Conservation (phyloP, 2,329 filamentous ascomycete species). For the Fusarium hainanense region DNA sequence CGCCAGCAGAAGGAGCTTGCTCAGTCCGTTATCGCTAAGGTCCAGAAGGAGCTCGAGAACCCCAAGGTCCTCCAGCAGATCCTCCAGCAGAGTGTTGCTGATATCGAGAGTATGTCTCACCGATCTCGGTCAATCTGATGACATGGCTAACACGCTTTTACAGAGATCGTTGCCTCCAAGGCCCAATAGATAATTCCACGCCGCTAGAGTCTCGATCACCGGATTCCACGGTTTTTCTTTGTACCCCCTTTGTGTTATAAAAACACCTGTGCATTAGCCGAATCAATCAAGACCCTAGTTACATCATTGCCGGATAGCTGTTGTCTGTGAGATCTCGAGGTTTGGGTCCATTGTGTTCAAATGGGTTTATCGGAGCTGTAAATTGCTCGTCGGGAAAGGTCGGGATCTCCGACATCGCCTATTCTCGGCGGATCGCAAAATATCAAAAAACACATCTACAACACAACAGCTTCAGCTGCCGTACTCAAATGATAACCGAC, state of each 20-base stretch:
- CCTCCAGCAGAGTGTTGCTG: slow-evolving; percentile 92
- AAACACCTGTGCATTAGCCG: slow-evolving; percentile 71
- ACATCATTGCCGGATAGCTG: slow-evolving; percentile 32
- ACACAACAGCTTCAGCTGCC: slow-evolving; percentile 8
- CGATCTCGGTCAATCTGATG: neutral
- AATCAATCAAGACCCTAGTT: slow-evolving; percentile 57
- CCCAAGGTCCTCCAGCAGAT: slow-evolving; percentile 98
- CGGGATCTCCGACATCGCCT: slow-evolving; percentile 43
- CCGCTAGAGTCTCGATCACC: slow-evolving; percentile 52
- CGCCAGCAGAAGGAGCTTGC: slow-evolving; percentile 97
- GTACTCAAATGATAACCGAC: neutral
- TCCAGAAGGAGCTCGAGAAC: slow-evolving; percentile 98
- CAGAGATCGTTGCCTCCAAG: slow-evolving; percentile 73
- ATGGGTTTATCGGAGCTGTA: slow-evolving; percentile 38
- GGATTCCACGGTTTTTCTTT: slow-evolving; percentile 61
- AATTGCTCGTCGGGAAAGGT: slow-evolving; percentile 43
- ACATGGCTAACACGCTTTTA: slow-evolving; percentile 49
- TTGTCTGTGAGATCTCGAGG: slow-evolving; percentile 37
- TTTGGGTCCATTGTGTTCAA: slow-evolving; percentile 34
- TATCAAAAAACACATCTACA: slow-evolving; percentile 29
- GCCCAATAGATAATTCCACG: slow-evolving; percentile 65
- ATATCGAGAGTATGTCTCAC: slow-evolving; percentile 84
- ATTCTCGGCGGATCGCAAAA: slow-evolving; percentile 27
- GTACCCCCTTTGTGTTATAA: slow-evolving; percentile 63
- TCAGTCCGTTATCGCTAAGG: slow-evolving; percentile 93